Evolutionary conservation across 768 basidiomycete species (phyloP).

Genomic region (Multifurca ochricompacta): DNA sequence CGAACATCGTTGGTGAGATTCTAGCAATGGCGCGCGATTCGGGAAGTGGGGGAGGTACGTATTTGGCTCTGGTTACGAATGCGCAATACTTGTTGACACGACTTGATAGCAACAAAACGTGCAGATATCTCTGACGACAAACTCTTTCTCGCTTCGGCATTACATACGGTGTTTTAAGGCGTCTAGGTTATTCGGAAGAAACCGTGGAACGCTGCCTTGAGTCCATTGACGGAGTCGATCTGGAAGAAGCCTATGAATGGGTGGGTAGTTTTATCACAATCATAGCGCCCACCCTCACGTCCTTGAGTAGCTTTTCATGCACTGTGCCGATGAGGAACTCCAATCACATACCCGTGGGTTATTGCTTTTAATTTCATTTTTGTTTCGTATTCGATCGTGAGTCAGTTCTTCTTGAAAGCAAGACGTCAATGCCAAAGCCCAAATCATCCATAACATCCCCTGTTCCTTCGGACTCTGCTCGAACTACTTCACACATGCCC

Average conservation of each 20-base stretch:
- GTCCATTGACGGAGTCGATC: conserved; percentile 53
- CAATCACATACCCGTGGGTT: conserved; percentile 32
- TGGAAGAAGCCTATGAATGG: conserved; percentile 93
- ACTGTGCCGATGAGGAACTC: conserved; percentile 56
- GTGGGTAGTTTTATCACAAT: conserved; percentile 35
- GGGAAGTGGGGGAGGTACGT: conserved; percentile 28
- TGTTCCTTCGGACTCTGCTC: background rate
- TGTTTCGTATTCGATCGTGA: background rate
- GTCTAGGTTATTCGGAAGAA: conserved; percentile 66
- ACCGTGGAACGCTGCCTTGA: conserved; percentile 66
- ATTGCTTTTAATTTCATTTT: background rate
- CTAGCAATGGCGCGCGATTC: conserved; percentile 34
- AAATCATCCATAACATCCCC: background rate
- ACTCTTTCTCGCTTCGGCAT: conserved; percentile 60
- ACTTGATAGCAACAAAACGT: conserved; percentile 28
- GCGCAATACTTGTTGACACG: background rate
- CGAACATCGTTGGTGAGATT: conserved; percentile 48
- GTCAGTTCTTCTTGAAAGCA: conserved; percentile 3
- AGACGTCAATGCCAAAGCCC: background rate
- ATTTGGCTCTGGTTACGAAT: background rate
- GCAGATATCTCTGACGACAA: conserved; percentile 65
- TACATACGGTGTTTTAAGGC: conserved; percentile 72
- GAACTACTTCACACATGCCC: background rate
- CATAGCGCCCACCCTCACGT: background rate
- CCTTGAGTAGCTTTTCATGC: conserved; percentile 49